A percentile compares a stretch with the other conserved stretches of the same genome.
Conservation (phyloP, 768 basidiomycete genomes). For the Pisolithus marmoratus region DNA sequence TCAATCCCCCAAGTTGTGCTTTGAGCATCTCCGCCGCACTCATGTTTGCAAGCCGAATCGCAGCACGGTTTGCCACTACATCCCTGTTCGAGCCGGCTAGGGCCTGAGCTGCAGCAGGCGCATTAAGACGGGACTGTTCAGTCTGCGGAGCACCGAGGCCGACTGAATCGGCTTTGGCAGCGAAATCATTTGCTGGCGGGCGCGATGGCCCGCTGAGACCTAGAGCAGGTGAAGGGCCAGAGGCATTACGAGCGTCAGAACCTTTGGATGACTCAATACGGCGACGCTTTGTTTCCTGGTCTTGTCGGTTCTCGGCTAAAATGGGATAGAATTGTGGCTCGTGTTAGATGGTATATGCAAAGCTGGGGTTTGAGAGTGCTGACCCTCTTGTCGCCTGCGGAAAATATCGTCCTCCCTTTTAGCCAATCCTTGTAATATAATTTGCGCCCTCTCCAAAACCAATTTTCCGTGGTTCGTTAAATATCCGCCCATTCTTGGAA, state of each 20-base stretch:
- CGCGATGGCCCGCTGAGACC: conserved; percentile 28
- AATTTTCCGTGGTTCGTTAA: conserved; percentile 89
- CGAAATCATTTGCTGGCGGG: conserved; percentile 62
- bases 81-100: conserved; percentile 85
- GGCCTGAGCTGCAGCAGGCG: conserved; percentile 60
- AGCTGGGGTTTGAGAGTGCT: conserved; percentile 29
- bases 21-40: conserved; percentile 92
- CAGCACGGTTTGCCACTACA: conserved; percentile 83
- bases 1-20: conserved; percentile 69
- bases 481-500: conserved; percentile 97
- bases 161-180: conserved; percentile 71
- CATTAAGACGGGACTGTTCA: conserved; percentile 49
- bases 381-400: conserved; percentile 84
- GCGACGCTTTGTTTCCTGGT: conserved; percentile 85
- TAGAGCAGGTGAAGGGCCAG: conserved; percentile 27
- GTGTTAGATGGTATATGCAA: not conserved
- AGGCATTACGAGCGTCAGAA: conserved; percentile 24
- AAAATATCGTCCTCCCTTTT: conserved; percentile 95
- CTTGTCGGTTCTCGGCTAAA: conserved; percentile 89
- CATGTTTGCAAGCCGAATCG: conserved; percentile 94
- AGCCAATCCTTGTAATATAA: conserved; percentile 95
- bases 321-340: conserved; percentile 5
- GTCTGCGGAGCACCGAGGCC: conserved; percentile 65
- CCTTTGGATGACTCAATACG: conserved; percentile 52
- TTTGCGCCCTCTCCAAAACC: conserved; percentile 79